Conservation (phyloP, 306 rosid genomes). For the Prunus campanulata region DNA sequence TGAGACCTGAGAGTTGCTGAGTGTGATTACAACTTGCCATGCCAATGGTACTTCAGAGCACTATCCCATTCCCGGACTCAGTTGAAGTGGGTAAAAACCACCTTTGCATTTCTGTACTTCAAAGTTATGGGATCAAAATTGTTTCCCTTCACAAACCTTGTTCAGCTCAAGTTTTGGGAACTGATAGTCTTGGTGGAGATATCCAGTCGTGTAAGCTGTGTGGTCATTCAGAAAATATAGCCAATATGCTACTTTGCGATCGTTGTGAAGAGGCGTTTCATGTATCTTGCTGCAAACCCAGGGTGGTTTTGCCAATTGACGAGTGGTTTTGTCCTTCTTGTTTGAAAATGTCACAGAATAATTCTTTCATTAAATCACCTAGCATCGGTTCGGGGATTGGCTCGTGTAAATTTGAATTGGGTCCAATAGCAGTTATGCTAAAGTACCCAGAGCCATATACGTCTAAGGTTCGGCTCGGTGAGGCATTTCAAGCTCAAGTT, state of each 20-base stretch:
- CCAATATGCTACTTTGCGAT: slow-evolving; percentile 6
- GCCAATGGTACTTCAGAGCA: slow-evolving; percentile 2
- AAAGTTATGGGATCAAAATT: neutral
- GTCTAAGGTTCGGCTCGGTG: slow-evolving; percentile 12
- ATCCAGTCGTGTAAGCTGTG: slow-evolving; percentile 1
- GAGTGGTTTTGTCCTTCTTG: slow-evolving; percentile 17
- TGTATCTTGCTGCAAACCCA: neutral
- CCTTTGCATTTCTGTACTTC: neutral
- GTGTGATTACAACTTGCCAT: too few species aligned
- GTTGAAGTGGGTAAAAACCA: neutral
- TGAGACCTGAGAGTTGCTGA: too few species aligned
- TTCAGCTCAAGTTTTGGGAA: neutral
- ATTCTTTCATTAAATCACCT: neutral
- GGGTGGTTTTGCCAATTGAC: slow-evolving; percentile 10
- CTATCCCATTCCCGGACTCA: neutral
- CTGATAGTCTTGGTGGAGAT: neutral
- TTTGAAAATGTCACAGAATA: neutral
- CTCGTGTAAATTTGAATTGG: neutral
- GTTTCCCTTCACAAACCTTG: neutral
- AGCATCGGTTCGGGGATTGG: neutral
- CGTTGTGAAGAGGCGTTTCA: slow-evolving; percentile 13
- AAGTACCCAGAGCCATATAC: slow-evolving; percentile 8
- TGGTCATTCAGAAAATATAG: neutral
- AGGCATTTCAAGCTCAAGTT: slow-evolving; percentile 13
- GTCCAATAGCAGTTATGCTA: neutral